Conservation (phyloP, 2,329 filamentous ascomycete species). For the Elsinoe ampelina region DNA sequence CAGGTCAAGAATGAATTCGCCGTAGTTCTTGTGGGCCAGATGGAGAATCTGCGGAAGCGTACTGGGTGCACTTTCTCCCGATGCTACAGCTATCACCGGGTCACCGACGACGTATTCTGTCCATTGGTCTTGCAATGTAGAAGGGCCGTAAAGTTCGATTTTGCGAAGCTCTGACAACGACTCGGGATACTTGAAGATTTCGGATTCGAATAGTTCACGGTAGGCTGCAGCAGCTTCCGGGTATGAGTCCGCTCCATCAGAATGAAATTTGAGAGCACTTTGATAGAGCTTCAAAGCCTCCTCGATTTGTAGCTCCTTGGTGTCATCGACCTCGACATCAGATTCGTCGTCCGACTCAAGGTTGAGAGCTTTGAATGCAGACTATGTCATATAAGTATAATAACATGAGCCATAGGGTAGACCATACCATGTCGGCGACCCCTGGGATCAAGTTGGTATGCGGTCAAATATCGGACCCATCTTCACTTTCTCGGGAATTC, state of each 20-base stretch:
- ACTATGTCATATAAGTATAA: constrained; percentile 19
- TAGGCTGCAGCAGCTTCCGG: constrained; percentile 73
- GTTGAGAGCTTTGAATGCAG: constrained; percentile 78
- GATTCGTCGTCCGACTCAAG: constrained; percentile 84
- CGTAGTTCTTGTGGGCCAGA: constrained; percentile 89
- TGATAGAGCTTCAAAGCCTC: constrained; percentile 95
- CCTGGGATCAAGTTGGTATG: neutral
- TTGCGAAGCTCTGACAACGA: constrained; percentile 76
- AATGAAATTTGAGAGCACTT: constrained; percentile 78
- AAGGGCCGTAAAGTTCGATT: constrained; percentile 45
- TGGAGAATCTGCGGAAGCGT: constrained; percentile 84
- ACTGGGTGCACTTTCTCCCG: constrained; percentile 60
- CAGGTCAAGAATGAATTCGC: constrained; percentile 77
- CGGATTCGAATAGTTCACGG: constrained; percentile 73
- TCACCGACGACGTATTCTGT: constrained; percentile 20
- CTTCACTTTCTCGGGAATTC: too few species aligned
- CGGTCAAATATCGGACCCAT: too few species aligned
- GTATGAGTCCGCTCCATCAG: constrained; percentile 70
- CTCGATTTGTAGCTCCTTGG: constrained; percentile 92
- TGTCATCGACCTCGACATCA: constrained; percentile 89
- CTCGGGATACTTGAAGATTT: constrained; percentile 89
- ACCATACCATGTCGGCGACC: neutral
- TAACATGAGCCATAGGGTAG: neutral
- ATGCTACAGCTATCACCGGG: constrained; percentile 31
- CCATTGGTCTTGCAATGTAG: constrained; percentile 32